A percentile compares a stretch with the other conserved stretches of the same genome.
Evolutionary conservation across 1,139 yeast species (phyloP).

Genomic region (Nakaseomyces uthaithaninus): DNA sequence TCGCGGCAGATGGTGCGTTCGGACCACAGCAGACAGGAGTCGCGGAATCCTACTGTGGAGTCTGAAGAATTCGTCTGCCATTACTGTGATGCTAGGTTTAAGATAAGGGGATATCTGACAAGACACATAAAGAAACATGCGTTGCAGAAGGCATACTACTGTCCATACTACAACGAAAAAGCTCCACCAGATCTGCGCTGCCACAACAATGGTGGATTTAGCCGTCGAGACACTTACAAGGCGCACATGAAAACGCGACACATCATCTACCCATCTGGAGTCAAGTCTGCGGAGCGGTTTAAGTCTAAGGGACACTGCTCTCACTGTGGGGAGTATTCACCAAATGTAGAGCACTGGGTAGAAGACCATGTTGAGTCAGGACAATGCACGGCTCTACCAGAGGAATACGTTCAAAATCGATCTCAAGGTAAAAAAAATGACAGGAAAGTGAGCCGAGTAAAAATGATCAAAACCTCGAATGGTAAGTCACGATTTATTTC

Average conservation of each 20-base stretch:
- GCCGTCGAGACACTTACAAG: conserved; percentile 91
- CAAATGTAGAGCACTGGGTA: conserved; percentile 79
- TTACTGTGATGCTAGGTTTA: conserved; percentile 71
- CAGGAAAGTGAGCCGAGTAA: conserved; percentile 8
- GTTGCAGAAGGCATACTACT: conserved; percentile 70
- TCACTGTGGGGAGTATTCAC: conserved; percentile 68
- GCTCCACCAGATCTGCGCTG: conserved; percentile 50
- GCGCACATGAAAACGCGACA: conserved; percentile 91
- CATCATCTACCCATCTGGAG: conserved; percentile 80
- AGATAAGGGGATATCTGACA: conserved; percentile 83
- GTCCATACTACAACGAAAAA: conserved; percentile 67
- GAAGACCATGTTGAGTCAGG: conserved; percentile 83
- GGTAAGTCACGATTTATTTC: conserved; percentile 32
- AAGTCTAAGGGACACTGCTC: conserved; percentile 72
- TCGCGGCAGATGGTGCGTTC: background rate
- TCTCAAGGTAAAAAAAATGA: conserved; percentile 5
- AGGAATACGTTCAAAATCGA: conserved; percentile 33
- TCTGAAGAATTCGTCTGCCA: conserved; percentile 37
- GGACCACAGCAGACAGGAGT: background rate
- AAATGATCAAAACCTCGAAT: conserved; percentile 28
- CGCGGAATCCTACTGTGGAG: conserved; percentile 1
- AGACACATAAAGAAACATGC: conserved; percentile 92
- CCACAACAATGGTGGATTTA: conserved; percentile 89
- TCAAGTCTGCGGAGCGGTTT: conserved; percentile 57
- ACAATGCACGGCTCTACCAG: conserved; percentile 61